Evolutionary conservation across 1,284 basidiomycete genomes (phyloP).

Genomic region (Boletus subluridellus): DNA sequence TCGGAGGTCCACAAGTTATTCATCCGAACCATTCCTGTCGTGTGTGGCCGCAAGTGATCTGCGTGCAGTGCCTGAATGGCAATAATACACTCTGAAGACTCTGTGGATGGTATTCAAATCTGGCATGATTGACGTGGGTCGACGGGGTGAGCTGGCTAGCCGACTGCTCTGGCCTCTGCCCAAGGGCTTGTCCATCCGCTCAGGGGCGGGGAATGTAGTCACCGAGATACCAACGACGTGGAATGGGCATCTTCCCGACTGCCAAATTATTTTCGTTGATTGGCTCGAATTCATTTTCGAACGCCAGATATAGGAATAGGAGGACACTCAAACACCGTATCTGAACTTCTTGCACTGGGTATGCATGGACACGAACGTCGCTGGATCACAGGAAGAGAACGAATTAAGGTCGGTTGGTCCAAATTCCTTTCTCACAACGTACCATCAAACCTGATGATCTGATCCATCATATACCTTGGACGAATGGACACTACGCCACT

Average conservation of each 20-base stretch:
- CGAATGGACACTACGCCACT: constrained; percentile 7
- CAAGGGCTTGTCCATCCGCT: background rate
- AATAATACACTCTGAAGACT: no score
- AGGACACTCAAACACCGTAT: background rate
- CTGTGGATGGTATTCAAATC: background rate
- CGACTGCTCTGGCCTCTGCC: background rate
- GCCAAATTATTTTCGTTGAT: constrained; percentile 4
- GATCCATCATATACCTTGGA: background rate
- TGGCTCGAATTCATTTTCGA: constrained; percentile 14
- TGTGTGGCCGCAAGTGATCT: background rate
- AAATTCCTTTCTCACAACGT: background rate
- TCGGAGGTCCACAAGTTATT: background rate
- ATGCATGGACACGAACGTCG: constrained; percentile 5
- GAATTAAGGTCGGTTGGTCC: constrained; percentile 1
- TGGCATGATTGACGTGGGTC: background rate
- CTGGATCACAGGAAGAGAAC: background rate
- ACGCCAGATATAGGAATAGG: background rate
- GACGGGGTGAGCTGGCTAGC: background rate
- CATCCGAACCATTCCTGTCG: background rate
- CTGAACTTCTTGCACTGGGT: constrained; percentile 17
- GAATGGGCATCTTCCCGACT: constrained; percentile 1
- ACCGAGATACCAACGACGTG: background rate
- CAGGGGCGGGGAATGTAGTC: background rate
- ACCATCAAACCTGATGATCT: background rate
- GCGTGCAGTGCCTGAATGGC: no score